These are phyloP conservation scores for Lasiosphaeris hirsuta DNA, from an alignment of 495 filamentous ascomycete genomes.

Conservation along the genomic window DNA sequence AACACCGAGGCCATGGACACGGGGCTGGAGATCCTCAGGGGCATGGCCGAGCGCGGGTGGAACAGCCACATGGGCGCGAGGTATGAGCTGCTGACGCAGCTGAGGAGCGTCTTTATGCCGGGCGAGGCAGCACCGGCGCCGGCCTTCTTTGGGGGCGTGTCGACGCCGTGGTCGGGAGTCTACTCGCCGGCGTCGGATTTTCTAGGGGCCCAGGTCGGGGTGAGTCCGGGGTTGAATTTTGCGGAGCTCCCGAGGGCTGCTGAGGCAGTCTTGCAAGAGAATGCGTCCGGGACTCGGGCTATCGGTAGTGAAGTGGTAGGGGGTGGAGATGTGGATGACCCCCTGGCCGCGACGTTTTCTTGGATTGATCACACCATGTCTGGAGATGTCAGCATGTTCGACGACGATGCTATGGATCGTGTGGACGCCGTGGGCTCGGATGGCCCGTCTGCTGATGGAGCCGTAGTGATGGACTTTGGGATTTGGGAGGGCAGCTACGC, in stretches of 20 bases:
- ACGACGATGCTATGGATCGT: neutral
- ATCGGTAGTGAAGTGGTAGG: neutral
- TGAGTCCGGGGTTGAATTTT: too few relatives aligned
- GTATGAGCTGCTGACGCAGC: conserved; percentile 36
- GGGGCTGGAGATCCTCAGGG: conserved; percentile 39
- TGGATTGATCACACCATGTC: neutral
- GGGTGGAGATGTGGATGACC: neutral
- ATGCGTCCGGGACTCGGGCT: neutral
- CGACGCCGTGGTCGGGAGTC: neutral
- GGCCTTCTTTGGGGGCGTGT: neutral
- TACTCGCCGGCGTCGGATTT: too few relatives aligned
- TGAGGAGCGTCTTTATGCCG: conserved; percentile 16
- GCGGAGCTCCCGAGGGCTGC: too few relatives aligned
- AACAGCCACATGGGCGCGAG: conserved; percentile 44
- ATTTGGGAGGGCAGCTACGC: conserved; percentile 22
- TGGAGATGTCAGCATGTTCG: neutral
- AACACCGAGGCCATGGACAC: conserved; percentile 42
- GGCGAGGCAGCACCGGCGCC: neutral
- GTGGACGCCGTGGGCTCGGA: neutral
- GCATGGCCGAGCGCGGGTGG: conserved; percentile 44
- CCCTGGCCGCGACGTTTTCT: neutral
- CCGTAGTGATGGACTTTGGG: conserved; percentile 14
- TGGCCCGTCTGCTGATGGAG: neutral
- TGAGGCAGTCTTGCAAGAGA: too few relatives aligned
- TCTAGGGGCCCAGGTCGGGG: too few relatives aligned